A percentile compares a stretch with the other conserved stretches of the same genome.
Conservation (phyloP, 352 stramenopile genomes). For the Phytophthora fragariae region DNA sequence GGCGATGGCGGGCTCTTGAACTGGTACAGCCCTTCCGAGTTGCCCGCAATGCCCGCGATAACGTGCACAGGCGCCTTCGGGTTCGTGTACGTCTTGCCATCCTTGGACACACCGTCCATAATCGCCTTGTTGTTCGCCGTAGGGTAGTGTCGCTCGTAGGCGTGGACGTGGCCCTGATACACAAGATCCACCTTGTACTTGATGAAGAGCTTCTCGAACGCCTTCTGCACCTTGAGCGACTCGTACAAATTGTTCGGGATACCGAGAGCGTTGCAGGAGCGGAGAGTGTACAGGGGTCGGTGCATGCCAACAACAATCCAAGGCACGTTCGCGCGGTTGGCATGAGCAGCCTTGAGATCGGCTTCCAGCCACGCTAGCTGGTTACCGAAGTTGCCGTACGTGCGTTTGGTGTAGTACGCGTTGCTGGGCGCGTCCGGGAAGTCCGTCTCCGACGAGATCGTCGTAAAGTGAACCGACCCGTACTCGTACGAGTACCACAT, state of each 20-base stretch:
- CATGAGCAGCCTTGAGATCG: constrained; percentile 53
- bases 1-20: constrained; percentile 28
- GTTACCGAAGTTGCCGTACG: constrained; percentile 46
- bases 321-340: constrained; percentile 49
- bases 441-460: constrained; percentile 79
- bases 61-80: constrained; percentile 61
- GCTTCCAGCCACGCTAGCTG: constrained; percentile 59
- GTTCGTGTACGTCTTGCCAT: constrained; percentile 50
- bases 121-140: constrained; percentile 44
- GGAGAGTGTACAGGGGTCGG: constrained; percentile 57
- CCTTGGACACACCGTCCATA: constrained; percentile 51
- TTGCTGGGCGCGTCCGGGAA: constrained; percentile 47
- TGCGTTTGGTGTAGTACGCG: constrained; percentile 39
- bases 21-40: constrained; percentile 44
- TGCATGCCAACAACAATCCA: constrained; percentile 67
- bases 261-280: constrained; percentile 41
- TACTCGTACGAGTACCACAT: constrained; percentile 64
- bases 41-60: constrained; percentile 53
- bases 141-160: constrained; percentile 59
- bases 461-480: constrained; percentile 73
- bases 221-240: constrained; percentile 49
- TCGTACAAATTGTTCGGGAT: constrained; percentile 42
- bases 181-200: constrained; percentile 67
- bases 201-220: constrained; percentile 63
- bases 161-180: constrained; percentile 56